Percentiles rank a stretch among this genome's conserved stretches.
These are phyloP conservation scores for Dujonia santamariae DNA, from an alignment of 1,139 yeast species.

Conservation along the genomic window DNA sequence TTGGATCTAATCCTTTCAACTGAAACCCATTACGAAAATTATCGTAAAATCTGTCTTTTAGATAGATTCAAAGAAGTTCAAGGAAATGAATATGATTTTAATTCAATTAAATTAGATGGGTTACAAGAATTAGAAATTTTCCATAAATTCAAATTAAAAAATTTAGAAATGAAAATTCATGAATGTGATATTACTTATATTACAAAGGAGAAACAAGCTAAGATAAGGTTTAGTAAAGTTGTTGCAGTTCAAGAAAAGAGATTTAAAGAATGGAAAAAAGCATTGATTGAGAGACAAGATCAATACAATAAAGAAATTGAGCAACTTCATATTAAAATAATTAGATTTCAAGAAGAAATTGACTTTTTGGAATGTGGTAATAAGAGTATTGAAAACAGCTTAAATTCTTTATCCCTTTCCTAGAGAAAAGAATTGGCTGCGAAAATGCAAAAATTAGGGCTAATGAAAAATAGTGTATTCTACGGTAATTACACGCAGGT, in stretches of 20 bases:
- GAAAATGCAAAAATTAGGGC: conserved; percentile 1
- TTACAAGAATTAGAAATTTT: conserved; percentile 22
- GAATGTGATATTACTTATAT: conserved; percentile 49
- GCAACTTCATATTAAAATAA: conserved; percentile 31
- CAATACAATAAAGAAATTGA: conserved; percentile 57
- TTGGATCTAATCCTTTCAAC: conserved; percentile 59
- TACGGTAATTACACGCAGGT: neutral
- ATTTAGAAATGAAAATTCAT: conserved; percentile 35
- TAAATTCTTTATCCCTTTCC: conserved; percentile 2
- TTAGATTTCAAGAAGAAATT: conserved; percentile 37
- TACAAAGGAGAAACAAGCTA: conserved; percentile 43
- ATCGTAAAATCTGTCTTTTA: conserved; percentile 44
- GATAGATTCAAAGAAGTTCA: conserved; percentile 17
- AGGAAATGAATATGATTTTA: conserved; percentile 2
- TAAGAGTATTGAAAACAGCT: neutral
- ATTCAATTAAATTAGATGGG: conserved; percentile 11
- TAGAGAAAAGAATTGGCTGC: neutral
- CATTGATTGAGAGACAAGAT: conserved; percentile 54
- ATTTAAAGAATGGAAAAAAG: conserved; percentile 65
- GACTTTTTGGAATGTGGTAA: conserved; percentile 13
- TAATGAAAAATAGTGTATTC: neutral
- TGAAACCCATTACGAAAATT: conserved; percentile 54
- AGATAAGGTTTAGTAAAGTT: conserved; percentile 45
- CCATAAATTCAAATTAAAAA: conserved; percentile 32
- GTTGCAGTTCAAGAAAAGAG: conserved; percentile 54